Evolutionary conservation across 225 moss, liverwort and hornwort genomes (phyloP), one percentile per base, ranked within the genome.

Genomic region (Bryoerythrophyllum caledonicum): DNA sequence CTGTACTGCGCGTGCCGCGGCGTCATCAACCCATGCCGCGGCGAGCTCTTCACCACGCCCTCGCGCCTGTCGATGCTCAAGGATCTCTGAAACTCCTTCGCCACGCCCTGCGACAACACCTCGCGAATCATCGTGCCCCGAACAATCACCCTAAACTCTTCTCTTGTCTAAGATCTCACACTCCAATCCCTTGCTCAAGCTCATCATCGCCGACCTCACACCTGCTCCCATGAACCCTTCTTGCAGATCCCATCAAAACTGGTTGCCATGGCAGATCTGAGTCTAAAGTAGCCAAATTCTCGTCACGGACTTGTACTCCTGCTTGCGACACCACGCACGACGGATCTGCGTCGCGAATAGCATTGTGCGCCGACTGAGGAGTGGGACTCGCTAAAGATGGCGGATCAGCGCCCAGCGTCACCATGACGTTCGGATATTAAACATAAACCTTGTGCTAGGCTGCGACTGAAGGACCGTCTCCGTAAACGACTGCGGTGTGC

Each of bases 1-100:
- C 41, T 59, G 37, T 3, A n/a, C n/a, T 35, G 55, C n/a, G 69
- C 43, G 14, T 74, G 52, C 55, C 78, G 67, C 26, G 30, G 51
- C 23, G 55, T 30, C 62, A 78, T 76, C 25, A 67, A 54, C 6
- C 66, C 53, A 24, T 72, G 26, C 25, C 71, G 53, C 7, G 67
- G 73, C 44, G 54, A 71, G 57, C 21, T 15, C 60, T 41, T 76
- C 35, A 35, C 10, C 4, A 59, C 5, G 24, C 14, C 59, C 5
- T 77, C 81, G 30, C 81, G 73, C 12, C 76, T 43, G 53, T 81
- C 81, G 4, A 52, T 72, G 23, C 81, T 67, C 14, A 72, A 14
- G n/a, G 60, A 75, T 28, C 69, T 59, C 26, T 64, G 63, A 55
- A 54, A 78, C 21, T 80, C 80, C 20, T 81, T 81, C 60, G 20